Evolutionary conservation across 2,329 filamentous ascomycete species (phyloP), one percentile per base, ranked within the genome.

Genomic region (Ophiostoma piceae): DNA sequence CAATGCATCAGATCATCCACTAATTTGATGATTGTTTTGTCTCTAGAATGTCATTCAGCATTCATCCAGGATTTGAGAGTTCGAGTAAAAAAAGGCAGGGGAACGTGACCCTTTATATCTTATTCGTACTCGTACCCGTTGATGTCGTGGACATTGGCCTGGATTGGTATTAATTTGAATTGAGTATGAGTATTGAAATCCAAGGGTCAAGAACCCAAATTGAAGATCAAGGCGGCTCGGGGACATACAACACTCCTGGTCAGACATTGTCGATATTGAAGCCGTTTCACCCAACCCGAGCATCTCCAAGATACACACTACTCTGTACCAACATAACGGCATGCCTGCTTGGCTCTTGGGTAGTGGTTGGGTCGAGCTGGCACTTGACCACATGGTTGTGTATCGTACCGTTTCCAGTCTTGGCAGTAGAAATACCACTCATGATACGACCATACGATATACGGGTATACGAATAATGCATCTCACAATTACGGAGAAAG

Each of bases 81-180:
- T 16, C 37, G n/a, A 39, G 16, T 8, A 39, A 65, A 37, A 43
- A 67, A 35, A 14, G 22, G 3, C 41, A 39, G 35, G 29, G 29
- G 60, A 35, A 26, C 35, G 62, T 22, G 62, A 65, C 62, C 62
- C 9, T 26, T 57, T 41, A 26, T 65, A 16, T 39, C 62, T 67
- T 67, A 67, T 67, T 67, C 66, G 66, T 67, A 67, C 26, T 67
- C 66, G 66, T 67, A 67, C 29, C 35, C 66, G 66, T 12, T 26
- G 29, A 19, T 32, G 12, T 32, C 6, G 57, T 62, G 57, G n/a
- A n/a, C n/a, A 26, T 26, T 26, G 39, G 39, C 12, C 22, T n/a
- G 19, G 19, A 6, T 43, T 43, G 41, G 12, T 5, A 43, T 43
- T 43, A 16, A 43, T 14, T 43, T 43, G 12, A 3, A 43, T 43